phyloP scores from a whole-genome alignment of 2,329 filamentous ascomycete genomes.

The Aspergillus sp. region DNA sequence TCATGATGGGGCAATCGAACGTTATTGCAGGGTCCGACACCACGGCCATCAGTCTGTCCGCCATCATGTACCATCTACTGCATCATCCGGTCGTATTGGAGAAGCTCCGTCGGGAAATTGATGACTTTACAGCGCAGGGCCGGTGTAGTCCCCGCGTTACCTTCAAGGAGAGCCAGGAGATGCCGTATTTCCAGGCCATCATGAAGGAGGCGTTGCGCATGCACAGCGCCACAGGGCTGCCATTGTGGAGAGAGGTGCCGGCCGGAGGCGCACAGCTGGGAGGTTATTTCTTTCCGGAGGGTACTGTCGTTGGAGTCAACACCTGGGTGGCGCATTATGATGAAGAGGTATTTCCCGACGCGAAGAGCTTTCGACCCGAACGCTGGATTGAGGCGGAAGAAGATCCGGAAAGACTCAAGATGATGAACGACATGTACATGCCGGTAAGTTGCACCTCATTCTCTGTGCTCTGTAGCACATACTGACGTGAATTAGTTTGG shows the following conservation, averaged over 20 bases:
- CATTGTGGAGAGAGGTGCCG: constrained; percentile 51
- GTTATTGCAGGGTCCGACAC: constrained; percentile 43
- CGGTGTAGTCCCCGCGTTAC: constrained; percentile 27
- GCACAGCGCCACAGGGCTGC: constrained; percentile 49
- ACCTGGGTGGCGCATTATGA: constrained; percentile 46
- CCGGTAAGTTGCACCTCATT: constrained; percentile 26
- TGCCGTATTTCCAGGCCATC: constrained; percentile 54
- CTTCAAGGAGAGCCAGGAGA: constrained; percentile 39
- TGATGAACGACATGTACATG: constrained; percentile 40
- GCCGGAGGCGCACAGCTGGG: constrained; percentile 43
- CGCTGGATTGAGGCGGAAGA: constrained; percentile 43
- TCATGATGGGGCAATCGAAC: constrained; percentile 37
- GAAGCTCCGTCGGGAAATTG: constrained; percentile 33
- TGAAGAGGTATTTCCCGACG: constrained; percentile 43
- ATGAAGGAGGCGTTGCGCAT: constrained; percentile 55
- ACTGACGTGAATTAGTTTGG: constrained; percentile 27
- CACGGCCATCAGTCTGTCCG: constrained; percentile 48
- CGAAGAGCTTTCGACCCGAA: constrained; percentile 45
- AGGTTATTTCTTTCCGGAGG: constrained; percentile 41
- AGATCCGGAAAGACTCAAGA: constrained; percentile 27
- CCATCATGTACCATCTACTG: constrained; percentile 46
- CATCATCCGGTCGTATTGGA: constrained; percentile 27
- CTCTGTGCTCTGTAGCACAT: too few species aligned
- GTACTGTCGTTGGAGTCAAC: constrained; percentile 44
- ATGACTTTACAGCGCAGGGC: constrained; percentile 20